Evolutionary conservation across 2,329 filamentous ascomycete species (phyloP), one percentile per base, ranked within the genome.

Genomic region (Scleromitrula shiraiana): DNA sequence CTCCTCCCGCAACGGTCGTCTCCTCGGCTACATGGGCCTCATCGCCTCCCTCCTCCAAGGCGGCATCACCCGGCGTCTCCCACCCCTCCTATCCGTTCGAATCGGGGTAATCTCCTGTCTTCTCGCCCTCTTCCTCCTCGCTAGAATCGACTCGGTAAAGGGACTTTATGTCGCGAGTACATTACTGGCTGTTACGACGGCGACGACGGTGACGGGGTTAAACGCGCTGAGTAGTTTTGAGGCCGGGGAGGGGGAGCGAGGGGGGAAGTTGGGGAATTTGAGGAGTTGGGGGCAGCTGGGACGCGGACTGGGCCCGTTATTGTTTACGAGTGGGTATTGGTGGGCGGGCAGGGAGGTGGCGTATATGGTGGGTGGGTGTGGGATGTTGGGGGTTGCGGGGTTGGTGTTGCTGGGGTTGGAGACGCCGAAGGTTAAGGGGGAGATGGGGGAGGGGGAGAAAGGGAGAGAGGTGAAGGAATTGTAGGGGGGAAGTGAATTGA

Each of bases 251-350:
- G 77, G 76, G 30, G 90, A 97, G 68, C 76, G 91, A 33, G 93
- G 93, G 3, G 82, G 82, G 39, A 94, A 95, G 62, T 70, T 98
- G 43, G 93, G 93, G 3, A 83, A 87, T 50, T 75, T 97, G 57
- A 76, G 93, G 23, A 80, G 76, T 57, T 82, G 74, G 82, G 91
- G 93, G 5, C 93, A 98, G 71, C 76, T 90, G 4, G 93, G 93
- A 2, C 77, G 93, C 27, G 88, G 90, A 0, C 66, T 95, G 9
- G 93, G 93, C 0, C 93, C 93, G 0, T 66, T 98, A 4, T 69
- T 95, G 29, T 98, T 98, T 64, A 97, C 93, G 53, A 88, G 88
- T 41, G 73, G 98, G 48, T 98, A 98, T 70, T 98, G 93, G 93
- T 98, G 93, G 93, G 90, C 88, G 6, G 93, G 93, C 0, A 75